These are phyloP conservation scores for Hymenotorrendiella dingleyae DNA, from an alignment of 2,329 filamentous ascomycete genomes.

Conservation along the genomic window DNA sequence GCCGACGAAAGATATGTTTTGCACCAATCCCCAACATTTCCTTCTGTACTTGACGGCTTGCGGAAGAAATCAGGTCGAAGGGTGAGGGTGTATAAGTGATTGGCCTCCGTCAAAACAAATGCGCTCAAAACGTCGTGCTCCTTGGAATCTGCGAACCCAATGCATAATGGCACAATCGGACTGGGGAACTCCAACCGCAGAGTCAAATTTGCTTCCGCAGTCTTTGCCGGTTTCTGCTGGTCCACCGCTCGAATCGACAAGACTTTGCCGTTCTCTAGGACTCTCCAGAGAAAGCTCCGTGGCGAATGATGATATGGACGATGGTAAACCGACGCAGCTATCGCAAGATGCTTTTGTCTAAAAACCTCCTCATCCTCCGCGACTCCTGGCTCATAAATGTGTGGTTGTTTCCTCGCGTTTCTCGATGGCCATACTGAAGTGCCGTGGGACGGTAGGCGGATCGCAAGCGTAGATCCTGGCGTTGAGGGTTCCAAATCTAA, in stretches of 20 bases:
- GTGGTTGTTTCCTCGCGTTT: constrained; percentile 37
- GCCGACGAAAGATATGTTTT: constrained; percentile 69
- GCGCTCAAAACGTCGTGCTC: constrained; percentile 73
- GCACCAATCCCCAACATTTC: constrained; percentile 69
- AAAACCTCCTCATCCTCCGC: constrained; percentile 70
- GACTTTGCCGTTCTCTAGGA: constrained; percentile 72
- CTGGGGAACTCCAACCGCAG: constrained; percentile 73
- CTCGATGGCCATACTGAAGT: constrained; percentile 28
- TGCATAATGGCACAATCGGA: constrained; percentile 67
- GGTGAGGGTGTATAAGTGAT: constrained; percentile 77
- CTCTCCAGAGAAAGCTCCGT: constrained; percentile 83
- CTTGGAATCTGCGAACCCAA: constrained; percentile 74
- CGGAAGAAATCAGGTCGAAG: constrained; percentile 78
- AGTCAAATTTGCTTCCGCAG: constrained; percentile 66
- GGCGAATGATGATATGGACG: constrained; percentile 70
- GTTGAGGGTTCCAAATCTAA: constrained; percentile 73
- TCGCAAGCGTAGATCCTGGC: constrained; percentile 62
- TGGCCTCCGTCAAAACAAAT: constrained; percentile 73
- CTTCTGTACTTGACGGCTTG: constrained; percentile 61
- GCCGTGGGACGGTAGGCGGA: constrained; percentile 56
- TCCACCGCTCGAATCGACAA: constrained; percentile 82
- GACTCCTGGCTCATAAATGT: constrained; percentile 32
- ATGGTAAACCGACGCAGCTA: constrained; percentile 78
- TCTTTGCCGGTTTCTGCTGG: constrained; percentile 58
- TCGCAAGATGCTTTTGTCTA: constrained; percentile 66